Percentiles rank a stretch among this genome's conserved stretches.
Conservation (phyloP, 331 rosid species). For the Cydonia oblonga region DNA sequence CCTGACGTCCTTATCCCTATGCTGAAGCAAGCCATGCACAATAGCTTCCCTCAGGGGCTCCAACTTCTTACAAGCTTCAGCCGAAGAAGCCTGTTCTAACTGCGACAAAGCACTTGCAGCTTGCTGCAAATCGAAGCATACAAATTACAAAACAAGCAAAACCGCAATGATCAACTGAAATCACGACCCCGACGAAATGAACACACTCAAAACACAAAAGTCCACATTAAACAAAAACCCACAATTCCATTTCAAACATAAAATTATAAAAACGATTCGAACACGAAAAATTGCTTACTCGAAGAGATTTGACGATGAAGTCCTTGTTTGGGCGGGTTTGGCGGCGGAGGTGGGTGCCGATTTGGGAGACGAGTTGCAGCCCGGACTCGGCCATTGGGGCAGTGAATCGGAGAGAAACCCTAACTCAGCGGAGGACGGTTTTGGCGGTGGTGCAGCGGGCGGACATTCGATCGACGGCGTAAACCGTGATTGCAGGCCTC, state of each 20-base stretch:
- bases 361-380: constrained; percentile 39
- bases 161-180: neutral
- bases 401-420: constrained; percentile 10
- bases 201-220: neutral
- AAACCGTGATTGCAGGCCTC: neutral
- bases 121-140: constrained; percentile 34
- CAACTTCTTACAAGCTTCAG: constrained; percentile 23
- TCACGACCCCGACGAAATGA: neutral
- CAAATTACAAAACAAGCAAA: neutral
- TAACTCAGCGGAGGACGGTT: neutral
- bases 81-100: constrained; percentile 48
- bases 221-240: neutral
- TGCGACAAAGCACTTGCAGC: constrained; percentile 49
- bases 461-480: neutral
- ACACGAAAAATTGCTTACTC: constrained; percentile 22
- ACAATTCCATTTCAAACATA: neutral
- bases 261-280: neutral
- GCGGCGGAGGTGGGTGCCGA: constrained; percentile 45
- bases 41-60: constrained; percentile 44
- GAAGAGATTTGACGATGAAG: constrained; percentile 57
- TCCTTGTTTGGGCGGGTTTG: constrained; percentile 61
- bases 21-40: constrained; percentile 40
- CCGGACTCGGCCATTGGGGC: constrained; percentile 41
- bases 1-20: constrained; percentile 78
- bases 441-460: neutral